These are phyloP conservation scores for Mortierella sp. DNA, from an alignment of 371 early-diverging fungal genomes.

Conservation along the genomic window DNA sequence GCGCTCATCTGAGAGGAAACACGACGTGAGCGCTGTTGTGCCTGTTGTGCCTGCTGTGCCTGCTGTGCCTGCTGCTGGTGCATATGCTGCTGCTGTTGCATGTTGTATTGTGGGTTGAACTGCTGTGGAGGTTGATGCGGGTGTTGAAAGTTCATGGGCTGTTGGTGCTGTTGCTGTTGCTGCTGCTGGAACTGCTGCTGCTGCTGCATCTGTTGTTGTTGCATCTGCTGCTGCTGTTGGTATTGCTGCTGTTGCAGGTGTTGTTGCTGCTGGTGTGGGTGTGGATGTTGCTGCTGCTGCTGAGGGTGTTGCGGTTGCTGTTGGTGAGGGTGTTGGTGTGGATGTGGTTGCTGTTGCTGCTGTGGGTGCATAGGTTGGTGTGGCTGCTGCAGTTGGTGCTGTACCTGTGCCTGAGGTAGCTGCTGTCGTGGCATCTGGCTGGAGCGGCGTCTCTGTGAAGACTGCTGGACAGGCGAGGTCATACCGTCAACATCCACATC, in stretches of 20 bases:
- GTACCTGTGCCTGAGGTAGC: conserved; percentile 2
- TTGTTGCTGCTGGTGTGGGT: conserved; percentile 6
- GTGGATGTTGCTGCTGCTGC: conserved; percentile 5
- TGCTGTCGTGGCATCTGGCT: conserved; percentile 39
- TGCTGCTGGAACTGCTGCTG: not conserved
- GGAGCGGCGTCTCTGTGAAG: conserved; percentile 39
- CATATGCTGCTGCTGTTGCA: conserved; percentile 17
- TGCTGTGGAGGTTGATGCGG: conserved; percentile 18
- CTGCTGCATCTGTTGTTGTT: conserved; percentile 6
- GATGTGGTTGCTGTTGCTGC: conserved; percentile 8
- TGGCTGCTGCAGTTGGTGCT: conserved; percentile 16
- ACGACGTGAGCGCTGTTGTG: conserved; percentile 34
- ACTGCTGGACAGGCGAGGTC: conserved; percentile 31
- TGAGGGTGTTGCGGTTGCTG: conserved; percentile 10
- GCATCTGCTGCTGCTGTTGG: conserved; percentile 6
- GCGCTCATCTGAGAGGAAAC: conserved; percentile 42
- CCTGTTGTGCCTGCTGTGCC: conserved; percentile 18
- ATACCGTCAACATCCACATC: conserved; percentile 50
- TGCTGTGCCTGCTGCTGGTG: conserved; percentile 6
- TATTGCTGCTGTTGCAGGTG: conserved; percentile 16
- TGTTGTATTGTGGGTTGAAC: not conserved
- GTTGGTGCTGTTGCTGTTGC: conserved; percentile 2
- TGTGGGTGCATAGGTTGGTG: conserved; percentile 14
- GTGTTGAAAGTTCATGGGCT: conserved; percentile 15
- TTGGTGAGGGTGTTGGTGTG: conserved; percentile 7